Evolutionary conservation across 164 flowering plant species (phyloP).

Genomic region (Chloranthus sessilifolius): DNA sequence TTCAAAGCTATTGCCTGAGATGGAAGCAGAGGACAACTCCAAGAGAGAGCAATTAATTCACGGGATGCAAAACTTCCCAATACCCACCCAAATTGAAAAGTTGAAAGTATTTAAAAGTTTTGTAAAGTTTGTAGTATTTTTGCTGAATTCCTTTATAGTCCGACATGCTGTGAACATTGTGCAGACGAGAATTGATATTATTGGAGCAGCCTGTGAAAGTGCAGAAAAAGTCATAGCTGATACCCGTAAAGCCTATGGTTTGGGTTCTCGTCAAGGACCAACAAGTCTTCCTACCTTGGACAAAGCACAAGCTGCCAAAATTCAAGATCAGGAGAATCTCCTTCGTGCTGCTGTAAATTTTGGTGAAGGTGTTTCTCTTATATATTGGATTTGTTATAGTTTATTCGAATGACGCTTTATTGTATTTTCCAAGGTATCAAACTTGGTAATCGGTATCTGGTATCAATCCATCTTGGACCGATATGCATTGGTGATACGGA

Average conservation of each 20-base stretch:
- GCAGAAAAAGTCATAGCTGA: constrained; percentile 91
- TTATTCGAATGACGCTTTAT: no score
- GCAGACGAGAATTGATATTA: constrained; percentile 87
- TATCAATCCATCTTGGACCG: no score
- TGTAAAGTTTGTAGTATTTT: no score
- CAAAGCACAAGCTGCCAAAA: constrained; percentile 88
- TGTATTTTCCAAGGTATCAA: no score
- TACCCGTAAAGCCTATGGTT: constrained; percentile 73
- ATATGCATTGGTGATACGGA: no score
- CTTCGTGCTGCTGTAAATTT: constrained; percentile 82
- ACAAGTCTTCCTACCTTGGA: constrained; percentile 64
- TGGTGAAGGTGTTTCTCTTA: constrained; percentile 92
- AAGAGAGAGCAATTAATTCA: constrained; percentile 80
- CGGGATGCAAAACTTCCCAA: constrained; percentile 76
- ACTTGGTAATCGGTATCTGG: no score
- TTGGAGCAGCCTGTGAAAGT: constrained; percentile 90
- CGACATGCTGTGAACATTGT: no score
- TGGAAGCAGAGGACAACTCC: constrained; percentile 76
- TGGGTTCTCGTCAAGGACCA: constrained; percentile 81
- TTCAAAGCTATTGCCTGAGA: constrained; percentile 89
- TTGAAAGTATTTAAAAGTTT: constrained; percentile 50
- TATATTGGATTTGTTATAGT: no score
- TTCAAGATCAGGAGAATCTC: constrained; percentile 78
- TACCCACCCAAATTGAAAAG: constrained; percentile 74
- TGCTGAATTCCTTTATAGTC: no score